phyloP scores from a whole-genome alignment of 2,329 filamentous ascomycete genomes.

The Aspergillus eucalypticola region DNA sequence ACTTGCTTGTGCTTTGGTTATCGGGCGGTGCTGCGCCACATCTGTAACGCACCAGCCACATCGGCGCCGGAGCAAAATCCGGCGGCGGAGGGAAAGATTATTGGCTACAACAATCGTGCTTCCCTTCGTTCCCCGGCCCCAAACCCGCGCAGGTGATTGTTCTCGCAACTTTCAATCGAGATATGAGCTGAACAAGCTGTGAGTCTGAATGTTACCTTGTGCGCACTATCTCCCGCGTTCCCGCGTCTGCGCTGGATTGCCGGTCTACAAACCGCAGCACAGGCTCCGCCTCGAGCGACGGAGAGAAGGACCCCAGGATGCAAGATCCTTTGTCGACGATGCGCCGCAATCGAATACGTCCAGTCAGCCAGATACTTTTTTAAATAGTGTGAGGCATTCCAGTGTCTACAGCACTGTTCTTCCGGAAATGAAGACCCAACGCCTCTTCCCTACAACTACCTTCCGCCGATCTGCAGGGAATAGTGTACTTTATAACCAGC shows the following conservation, averaged over 20 bases:
- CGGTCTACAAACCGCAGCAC: conserved; percentile 22
- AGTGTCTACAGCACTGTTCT: neutral
- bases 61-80: conserved; percentile 27
- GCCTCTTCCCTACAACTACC: neutral
- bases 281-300: conserved; percentile 22
- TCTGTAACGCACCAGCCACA: conserved; percentile 29
- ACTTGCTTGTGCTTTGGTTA: too few species aligned
- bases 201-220: conserved; percentile 40
- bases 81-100: conserved; percentile 1
- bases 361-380: neutral
- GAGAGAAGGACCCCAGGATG: conserved; percentile 8
- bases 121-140: neutral
- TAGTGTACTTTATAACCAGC: neutral
- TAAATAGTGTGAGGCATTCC: conserved; percentile 2
- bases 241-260: conserved; percentile 31
- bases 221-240: conserved; percentile 31
- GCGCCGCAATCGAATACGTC: conserved; percentile 12
- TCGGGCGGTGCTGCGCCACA: conserved; percentile 28
- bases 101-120: neutral
- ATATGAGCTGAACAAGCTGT: conserved; percentile 18
- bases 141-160: neutral
- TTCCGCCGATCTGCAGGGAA: neutral
- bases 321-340: conserved; percentile 17
- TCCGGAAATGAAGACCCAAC: neutral
- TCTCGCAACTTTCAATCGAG: conserved; percentile 3